Evolutionary conservation across 345 rosid genomes (phyloP), one percentile per base, ranked within the genome.

Genomic region (Gynandropsis gynandra): DNA sequence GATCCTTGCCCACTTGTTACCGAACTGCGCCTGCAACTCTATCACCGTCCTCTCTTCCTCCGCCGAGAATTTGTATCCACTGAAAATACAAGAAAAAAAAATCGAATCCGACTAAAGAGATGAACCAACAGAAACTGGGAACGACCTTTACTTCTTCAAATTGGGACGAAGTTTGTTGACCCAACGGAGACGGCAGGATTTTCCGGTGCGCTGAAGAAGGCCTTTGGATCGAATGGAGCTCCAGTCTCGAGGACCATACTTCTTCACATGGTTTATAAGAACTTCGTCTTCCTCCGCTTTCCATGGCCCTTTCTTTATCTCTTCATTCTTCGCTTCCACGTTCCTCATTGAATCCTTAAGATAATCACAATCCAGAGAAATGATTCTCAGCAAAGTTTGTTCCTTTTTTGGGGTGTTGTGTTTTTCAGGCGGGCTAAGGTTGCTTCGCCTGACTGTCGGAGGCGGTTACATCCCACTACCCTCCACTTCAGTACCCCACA

Each of bases 201-300:
- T 85, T 29, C 98, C 96, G 27, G 93, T 92, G 24, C 98, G 66
- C 10, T 70, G 84, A 45, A 87, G 67, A 42, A 85, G 83, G 17
- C 95, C 96, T 78, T 92, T 92, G 98, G 96, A 82, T 85, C 89
- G 93, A 82, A 87, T 82, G 84, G 96, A 87, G 93, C 97, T 87
- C 98, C 97, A 92, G 64, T 87, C 98, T 10, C 93, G 77, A 41
- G 97, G 86, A 8, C 98, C 97, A 21, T 81, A 77, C 52, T 64
- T 70, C 48, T 65, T 77, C 1, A 92, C 97, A 16, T 82, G 96
- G 69, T 68, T 82, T 18, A 76, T 67, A 1, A 92, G 63, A 1
- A 87, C 87, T 50, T 82, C 74, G 52, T 92, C 98, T 68, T 92
- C 98, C 44, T 92, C 98, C 0, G 76, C 74, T 68, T 82, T 82